Evolutionary conservation across 441 rosid genomes (phyloP).

Genomic region (Erodium texanum): DNA sequence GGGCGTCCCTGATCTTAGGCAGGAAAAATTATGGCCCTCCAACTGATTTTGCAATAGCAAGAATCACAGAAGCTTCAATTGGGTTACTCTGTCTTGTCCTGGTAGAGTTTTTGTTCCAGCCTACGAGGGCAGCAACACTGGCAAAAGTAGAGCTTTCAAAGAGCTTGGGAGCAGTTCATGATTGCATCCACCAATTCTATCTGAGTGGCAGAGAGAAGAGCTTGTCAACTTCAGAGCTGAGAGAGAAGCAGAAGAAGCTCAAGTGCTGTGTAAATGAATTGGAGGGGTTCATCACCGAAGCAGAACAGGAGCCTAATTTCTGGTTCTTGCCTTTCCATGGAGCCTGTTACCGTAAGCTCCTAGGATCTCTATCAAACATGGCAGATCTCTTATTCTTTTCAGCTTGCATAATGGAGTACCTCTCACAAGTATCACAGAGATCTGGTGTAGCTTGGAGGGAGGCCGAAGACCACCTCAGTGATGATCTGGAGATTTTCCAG

Average conservation of each 20-base stretch:
- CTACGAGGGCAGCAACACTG: slow-evolving; percentile 49
- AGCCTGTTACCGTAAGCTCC: slow-evolving; percentile 31
- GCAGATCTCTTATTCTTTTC: slow-evolving; percentile 37
- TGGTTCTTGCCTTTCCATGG: slow-evolving; percentile 47
- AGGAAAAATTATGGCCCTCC: slow-evolving; percentile 52
- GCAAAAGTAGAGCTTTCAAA: slow-evolving; percentile 45
- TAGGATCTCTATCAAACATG: slow-evolving; percentile 32
- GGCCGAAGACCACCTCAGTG: slow-evolving; percentile 4
- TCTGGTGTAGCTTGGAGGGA: not conserved
- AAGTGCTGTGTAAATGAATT: slow-evolving; percentile 28
- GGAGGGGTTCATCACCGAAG: slow-evolving; percentile 43
- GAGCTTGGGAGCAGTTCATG: slow-evolving; percentile 30
- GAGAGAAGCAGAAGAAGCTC: slow-evolving; percentile 25
- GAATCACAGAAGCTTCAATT: slow-evolving; percentile 50
- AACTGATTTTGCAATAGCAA: slow-evolving; percentile 52
- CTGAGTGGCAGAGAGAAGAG: slow-evolving; percentile 18
- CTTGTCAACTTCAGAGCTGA: not conserved
- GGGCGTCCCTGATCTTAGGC: slow-evolving; percentile 58
- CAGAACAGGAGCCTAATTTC: slow-evolving; percentile 51
- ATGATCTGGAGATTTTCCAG: slow-evolving; percentile 33
- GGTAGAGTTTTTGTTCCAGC: slow-evolving; percentile 41
- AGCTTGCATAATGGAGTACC: slow-evolving; percentile 12
- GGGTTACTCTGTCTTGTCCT: slow-evolving; percentile 48
- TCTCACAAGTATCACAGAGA: not conserved
- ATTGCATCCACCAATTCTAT: slow-evolving; percentile 21